Percentiles rank a stretch among this genome's conserved stretches.
These are phyloP conservation scores for Hericium alpestre DNA, from an alignment of 768 basidiomycete genomes.

Conservation along the genomic window DNA sequence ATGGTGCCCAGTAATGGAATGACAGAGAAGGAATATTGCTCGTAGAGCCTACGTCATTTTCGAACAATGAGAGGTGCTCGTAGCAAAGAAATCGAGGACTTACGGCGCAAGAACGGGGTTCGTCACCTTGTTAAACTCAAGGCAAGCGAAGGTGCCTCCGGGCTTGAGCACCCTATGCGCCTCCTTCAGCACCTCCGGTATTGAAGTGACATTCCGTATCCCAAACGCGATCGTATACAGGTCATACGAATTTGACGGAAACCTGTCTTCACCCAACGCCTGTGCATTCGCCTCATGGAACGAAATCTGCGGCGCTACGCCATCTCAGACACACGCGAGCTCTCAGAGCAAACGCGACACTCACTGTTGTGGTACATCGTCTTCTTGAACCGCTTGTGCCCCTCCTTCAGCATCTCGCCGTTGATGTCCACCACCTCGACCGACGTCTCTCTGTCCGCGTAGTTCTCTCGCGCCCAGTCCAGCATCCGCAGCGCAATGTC, in stretches of 20 bases:
- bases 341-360: conserved; percentile 16
- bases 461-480: conserved; percentile 80
- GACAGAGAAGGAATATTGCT: conserved; percentile 90
- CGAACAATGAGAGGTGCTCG: not conserved
- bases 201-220: conserved; percentile 92
- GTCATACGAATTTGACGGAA: conserved; percentile 79
- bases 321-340: conserved; percentile 2
- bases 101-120: conserved; percentile 83
- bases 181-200: conserved; percentile 78
- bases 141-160: conserved; percentile 88
- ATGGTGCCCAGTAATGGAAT: conserved; percentile 96
- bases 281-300: conserved; percentile 95
- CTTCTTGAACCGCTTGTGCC: conserved; percentile 81
- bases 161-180: conserved; percentile 93
- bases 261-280: conserved; percentile 49
- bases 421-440: conserved; percentile 94
- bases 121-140: conserved; percentile 90
- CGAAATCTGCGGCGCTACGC: conserved; percentile 77
- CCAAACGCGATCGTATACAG: conserved; percentile 98
- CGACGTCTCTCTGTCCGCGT: conserved; percentile 80
- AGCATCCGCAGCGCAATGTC: conserved; percentile 93
- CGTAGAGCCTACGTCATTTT: conserved; percentile 58
- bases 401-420: conserved; percentile 47
- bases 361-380: conserved; percentile 98
- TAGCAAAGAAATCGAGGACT: conserved; percentile 23